Conservation (phyloP, 1,139 yeast species). For the Arxiozyma telluris region DNA sequence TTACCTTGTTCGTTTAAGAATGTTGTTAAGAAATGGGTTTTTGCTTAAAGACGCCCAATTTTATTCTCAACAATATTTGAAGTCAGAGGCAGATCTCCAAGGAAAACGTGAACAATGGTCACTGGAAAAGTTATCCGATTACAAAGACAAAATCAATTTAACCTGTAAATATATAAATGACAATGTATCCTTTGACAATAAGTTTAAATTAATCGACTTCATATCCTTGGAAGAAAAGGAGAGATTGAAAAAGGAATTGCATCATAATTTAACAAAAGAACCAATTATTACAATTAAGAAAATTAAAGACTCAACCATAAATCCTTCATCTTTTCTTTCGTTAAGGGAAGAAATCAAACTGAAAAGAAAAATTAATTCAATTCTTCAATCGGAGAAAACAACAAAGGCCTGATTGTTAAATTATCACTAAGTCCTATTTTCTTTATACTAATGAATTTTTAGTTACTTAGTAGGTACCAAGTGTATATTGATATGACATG, state of each 20-base stretch:
- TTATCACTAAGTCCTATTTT: no score
- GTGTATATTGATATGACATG: not conserved
- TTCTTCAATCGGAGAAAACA: not conserved
- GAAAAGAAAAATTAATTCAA: not conserved
- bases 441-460: not conserved
- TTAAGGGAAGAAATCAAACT: not conserved
- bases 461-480: no score
- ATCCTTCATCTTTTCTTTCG: not conserved
- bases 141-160: slow-evolving; percentile 22
- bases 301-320: not conserved
- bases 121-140: slow-evolving; percentile 17
- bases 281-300: not conserved
- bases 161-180: slow-evolving; percentile 11
- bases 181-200: slow-evolving; percentile 34
- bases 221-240: slow-evolving; percentile 33
- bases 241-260: slow-evolving; percentile 28
- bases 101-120: slow-evolving; percentile 36
- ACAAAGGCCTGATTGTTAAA: not conserved
- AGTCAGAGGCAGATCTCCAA: slow-evolving; percentile 43
- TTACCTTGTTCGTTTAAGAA: slow-evolving; percentile 46
- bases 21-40: slow-evolving; percentile 43
- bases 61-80: slow-evolving; percentile 45
- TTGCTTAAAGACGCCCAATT: slow-evolving; percentile 46
- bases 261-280: slow-evolving; percentile 2
- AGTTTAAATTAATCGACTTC: slow-evolving; percentile 32